Percentiles rank a stretch among this genome's conserved stretches.
phyloP scores from a whole-genome alignment of 495 filamentous ascomycete species.

The Parathielavia appendiculata region DNA sequence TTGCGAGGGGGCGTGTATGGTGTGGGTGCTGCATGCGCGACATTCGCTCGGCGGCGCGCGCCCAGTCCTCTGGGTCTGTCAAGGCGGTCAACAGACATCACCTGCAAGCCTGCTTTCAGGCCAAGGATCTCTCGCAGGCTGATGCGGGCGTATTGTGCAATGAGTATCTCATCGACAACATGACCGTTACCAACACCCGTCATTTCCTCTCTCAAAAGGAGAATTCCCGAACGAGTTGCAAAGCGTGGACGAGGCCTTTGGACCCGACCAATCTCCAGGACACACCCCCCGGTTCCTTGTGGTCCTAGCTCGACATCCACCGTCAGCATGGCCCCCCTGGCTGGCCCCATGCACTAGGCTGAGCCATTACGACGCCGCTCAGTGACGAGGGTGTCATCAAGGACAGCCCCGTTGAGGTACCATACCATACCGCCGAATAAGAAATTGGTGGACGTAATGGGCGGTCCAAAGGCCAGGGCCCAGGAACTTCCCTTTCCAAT shows the following conservation, averaged over 20 bases:
- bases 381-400: slow-evolving; percentile 1
- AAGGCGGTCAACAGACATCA: too few relatives aligned
- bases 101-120: too few relatives aligned
- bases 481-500: slow-evolving; percentile 1
- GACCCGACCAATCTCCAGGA: slow-evolving; percentile 25
- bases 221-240: slow-evolving; percentile 7
- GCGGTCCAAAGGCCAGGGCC: neutral
- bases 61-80: too few relatives aligned
- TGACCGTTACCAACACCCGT: slow-evolving; percentile 15
- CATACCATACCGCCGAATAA: slow-evolving; percentile 13
- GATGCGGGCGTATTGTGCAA: neutral
- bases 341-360: slow-evolving; percentile 24
- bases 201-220: slow-evolving; percentile 6
- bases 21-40: too few relatives aligned
- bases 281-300: slow-evolving; percentile 17
- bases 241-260: slow-evolving; percentile 7
- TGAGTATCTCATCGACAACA: neutral
- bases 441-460: slow-evolving; percentile 7
- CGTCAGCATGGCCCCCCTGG: slow-evolving; percentile 23
- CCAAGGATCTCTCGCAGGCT: too few relatives aligned
- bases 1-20: too few relatives aligned
- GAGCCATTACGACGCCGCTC: slow-evolving; percentile 11
- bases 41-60: too few relatives aligned
- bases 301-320: slow-evolving; percentile 24
- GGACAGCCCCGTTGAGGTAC: neutral